These are phyloP conservation scores for Microsporum ferrugineum DNA, from an alignment of 2,329 filamentous ascomycete species.

Conservation along the genomic window DNA sequence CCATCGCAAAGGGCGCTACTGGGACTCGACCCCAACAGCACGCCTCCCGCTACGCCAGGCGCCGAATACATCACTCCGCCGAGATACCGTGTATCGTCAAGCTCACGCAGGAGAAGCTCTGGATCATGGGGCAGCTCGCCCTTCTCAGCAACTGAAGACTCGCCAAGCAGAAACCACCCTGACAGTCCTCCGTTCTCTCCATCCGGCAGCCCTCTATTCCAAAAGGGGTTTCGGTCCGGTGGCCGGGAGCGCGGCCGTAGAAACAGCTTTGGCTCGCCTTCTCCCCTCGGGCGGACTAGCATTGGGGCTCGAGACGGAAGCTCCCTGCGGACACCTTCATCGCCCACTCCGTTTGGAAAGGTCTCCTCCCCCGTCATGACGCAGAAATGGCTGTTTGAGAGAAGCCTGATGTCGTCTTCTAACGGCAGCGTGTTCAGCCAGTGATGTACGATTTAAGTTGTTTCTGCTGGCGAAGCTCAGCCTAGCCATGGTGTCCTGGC, in stretches of 20 bases:
- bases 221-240: slow-evolving; percentile 50
- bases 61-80: slow-evolving; percentile 75
- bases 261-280: slow-evolving; percentile 51
- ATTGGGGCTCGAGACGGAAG: slow-evolving; percentile 33
- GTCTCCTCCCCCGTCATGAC: slow-evolving; percentile 67
- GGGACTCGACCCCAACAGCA: slow-evolving; percentile 61
- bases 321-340: slow-evolving; percentile 48
- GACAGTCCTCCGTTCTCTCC: slow-evolving; percentile 45
- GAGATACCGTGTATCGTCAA: slow-evolving; percentile 67
- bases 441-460: background rate
- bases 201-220: slow-evolving; percentile 48
- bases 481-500: background rate
- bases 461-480: background rate
- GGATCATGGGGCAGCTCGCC: slow-evolving; percentile 30
- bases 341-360: slow-evolving; percentile 59
- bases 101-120: slow-evolving; percentile 36
- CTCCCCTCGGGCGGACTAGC: slow-evolving; percentile 40
- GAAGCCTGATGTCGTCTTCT: slow-evolving; percentile 41
- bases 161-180: slow-evolving; percentile 22
- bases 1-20: slow-evolving; percentile 77
- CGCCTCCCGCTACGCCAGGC: slow-evolving; percentile 51
- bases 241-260: slow-evolving; percentile 37
- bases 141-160: slow-evolving; percentile 27
- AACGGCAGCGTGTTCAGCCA: slow-evolving; percentile 13
- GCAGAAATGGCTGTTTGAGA: slow-evolving; percentile 92